phyloP scores from a whole-genome alignment of 1,284 basidiomycete genomes.

The Xerocomus nothofagi region DNA sequence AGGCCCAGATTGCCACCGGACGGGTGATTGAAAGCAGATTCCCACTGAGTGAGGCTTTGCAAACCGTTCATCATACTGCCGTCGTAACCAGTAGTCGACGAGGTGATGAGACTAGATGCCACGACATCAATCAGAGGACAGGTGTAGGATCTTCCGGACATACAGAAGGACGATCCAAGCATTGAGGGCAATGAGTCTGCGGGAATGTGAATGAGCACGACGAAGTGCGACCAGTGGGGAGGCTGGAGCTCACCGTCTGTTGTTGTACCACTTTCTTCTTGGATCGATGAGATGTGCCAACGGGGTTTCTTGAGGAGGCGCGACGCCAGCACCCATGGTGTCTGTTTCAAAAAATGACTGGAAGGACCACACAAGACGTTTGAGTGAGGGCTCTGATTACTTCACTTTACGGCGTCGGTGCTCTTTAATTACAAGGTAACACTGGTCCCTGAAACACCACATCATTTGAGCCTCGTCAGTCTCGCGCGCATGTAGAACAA shows the following conservation, averaged over 20 bases:
- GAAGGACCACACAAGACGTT: neutral
- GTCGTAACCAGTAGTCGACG: slow-evolving; percentile 76
- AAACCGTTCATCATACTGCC: slow-evolving; percentile 79
- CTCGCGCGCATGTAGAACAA: too few relatives aligned
- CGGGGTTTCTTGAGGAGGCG: slow-evolving; percentile 36
- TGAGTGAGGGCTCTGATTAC: too few relatives aligned
- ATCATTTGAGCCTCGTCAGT: too few relatives aligned
- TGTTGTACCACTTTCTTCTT: slow-evolving; percentile 69
- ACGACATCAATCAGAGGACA: neutral
- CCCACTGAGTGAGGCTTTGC: slow-evolving; percentile 66
- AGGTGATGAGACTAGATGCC: slow-evolving; percentile 60
- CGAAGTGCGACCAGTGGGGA: neutral
- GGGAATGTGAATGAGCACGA: slow-evolving; percentile 5
- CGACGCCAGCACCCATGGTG: slow-evolving; percentile 53
- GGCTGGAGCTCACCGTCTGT: slow-evolving; percentile 52
- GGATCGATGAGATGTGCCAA: slow-evolving; percentile 63
- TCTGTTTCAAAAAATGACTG: slow-evolving; percentile 6
- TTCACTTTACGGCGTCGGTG: neutral
- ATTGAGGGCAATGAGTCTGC: slow-evolving; percentile 62
- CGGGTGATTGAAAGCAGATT: slow-evolving; percentile 55
- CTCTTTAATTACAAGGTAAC: neutral
- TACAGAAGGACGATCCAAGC: slow-evolving; percentile 69
- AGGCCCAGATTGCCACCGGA: slow-evolving; percentile 60
- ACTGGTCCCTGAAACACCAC: too few relatives aligned
- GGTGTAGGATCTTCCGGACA: slow-evolving; percentile 20